phyloP scores from a whole-genome alignment of 495 filamentous ascomycete genomes.

The Xylaria scruposa region DNA sequence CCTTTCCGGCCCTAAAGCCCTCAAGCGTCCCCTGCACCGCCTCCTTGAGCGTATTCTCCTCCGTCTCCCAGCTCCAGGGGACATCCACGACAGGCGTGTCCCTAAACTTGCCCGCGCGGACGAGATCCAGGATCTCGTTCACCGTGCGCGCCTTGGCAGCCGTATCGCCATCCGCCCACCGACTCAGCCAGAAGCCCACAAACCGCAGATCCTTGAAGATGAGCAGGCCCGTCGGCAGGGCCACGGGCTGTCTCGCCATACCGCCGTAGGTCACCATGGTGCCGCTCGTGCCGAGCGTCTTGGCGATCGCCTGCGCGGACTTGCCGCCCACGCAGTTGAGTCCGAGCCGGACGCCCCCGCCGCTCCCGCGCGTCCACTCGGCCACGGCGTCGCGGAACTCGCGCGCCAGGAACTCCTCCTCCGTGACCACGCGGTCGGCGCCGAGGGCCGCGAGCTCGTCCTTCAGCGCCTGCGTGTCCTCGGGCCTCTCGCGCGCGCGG shows the following conservation, averaged over 20 bases:
- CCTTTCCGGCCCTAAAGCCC: slow-evolving; percentile 85
- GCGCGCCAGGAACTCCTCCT: slow-evolving; percentile 67
- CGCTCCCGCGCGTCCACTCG: slow-evolving; percentile 65
- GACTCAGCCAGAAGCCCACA: slow-evolving; percentile 92
- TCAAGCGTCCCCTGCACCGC: slow-evolving; percentile 78
- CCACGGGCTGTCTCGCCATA: slow-evolving; percentile 86
- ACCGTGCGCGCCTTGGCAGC: slow-evolving; percentile 78
- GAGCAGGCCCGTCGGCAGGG: slow-evolving; percentile 75
- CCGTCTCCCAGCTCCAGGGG: slow-evolving; percentile 80
- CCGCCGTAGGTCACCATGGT: slow-evolving; percentile 93
- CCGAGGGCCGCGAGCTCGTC: slow-evolving; percentile 73
- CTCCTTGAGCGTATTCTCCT: slow-evolving; percentile 63
- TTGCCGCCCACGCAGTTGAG: slow-evolving; percentile 97
- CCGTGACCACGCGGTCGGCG: slow-evolving; percentile 82
- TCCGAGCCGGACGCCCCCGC: slow-evolving; percentile 76
- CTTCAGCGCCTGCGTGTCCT: slow-evolving; percentile 70
- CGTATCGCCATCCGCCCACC: slow-evolving; percentile 80
- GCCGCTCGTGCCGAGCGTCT: slow-evolving; percentile 66
- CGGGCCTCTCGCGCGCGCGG: slow-evolving; percentile 65
- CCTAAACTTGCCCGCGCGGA: slow-evolving; percentile 75
- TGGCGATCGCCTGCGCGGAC: slow-evolving; percentile 73
- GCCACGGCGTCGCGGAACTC: slow-evolving; percentile 68
- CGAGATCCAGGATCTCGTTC: slow-evolving; percentile 78
- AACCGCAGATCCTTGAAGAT: slow-evolving; percentile 92
- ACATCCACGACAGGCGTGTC: slow-evolving; percentile 82